phyloP scores from a whole-genome alignment of 2,329 filamentous ascomycete species.

The Xylaria sp. region DNA sequence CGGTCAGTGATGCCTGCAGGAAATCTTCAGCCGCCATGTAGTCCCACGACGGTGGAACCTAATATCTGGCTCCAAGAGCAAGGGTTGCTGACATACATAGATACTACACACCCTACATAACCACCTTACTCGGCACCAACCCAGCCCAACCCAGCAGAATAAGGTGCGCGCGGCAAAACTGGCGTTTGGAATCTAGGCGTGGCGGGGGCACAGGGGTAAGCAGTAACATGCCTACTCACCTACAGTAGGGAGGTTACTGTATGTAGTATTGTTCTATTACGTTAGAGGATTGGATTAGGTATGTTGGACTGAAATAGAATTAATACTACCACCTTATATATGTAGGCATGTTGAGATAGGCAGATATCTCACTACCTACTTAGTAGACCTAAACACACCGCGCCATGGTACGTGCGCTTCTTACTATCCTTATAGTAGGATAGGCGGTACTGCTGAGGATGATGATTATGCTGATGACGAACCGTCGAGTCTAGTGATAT shows the following conservation, averaged over 20 bases:
- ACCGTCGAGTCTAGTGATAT: no score
- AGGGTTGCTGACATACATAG: slow-evolving; percentile 6
- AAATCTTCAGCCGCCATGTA: slow-evolving; percentile 28
- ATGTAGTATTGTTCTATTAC: not conserved
- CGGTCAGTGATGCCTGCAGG: not conserved
- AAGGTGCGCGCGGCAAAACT: slow-evolving; percentile 5
- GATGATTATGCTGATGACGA: not conserved
- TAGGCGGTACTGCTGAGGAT: not conserved
- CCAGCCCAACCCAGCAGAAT: not conserved
- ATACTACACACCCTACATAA: no score
- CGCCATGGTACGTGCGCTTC: no score
- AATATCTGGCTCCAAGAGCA: not conserved
- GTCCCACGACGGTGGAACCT: slow-evolving; percentile 22
- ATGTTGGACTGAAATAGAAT: not conserved
- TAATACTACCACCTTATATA: slow-evolving; percentile 7
- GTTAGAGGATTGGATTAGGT: not conserved
- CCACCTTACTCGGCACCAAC: no score
- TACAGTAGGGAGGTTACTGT: no score
- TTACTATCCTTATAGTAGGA: not conserved
- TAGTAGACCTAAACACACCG: no score
- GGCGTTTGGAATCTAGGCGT: not conserved
- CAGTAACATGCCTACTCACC: not conserved
- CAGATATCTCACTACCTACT: not conserved
- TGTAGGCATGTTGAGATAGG: not conserved
- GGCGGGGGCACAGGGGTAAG: slow-evolving; percentile 10